Base-by-base conservation (phyloP, 306 rosid species). In the Echinosophora koreensis region DNA sequence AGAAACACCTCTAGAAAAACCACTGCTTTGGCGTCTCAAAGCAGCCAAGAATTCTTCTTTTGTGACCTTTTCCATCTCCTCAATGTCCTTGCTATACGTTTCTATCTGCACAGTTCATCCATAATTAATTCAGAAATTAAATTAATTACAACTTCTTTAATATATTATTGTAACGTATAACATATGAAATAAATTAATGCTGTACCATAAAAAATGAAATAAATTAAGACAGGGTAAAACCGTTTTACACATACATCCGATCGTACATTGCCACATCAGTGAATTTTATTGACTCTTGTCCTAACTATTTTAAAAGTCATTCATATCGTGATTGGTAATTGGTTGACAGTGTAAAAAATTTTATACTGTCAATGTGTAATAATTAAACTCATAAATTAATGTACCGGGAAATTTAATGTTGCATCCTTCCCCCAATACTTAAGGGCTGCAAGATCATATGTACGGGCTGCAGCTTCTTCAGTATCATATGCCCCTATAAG, bases 401-500 rank as follows among this genome's bases (percentile, higher is more conserved):
- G 3, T 92, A 96, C 99, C 89, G 94, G 84, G 10, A 92, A 91
- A 87, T 96, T 96, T 84, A 96, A 82, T 39, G 78, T 87, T 49
- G 99, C 85, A 4, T 65, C 82, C 0, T 90, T 84, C 2, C 99
- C 98, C 99, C 99, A 92, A 64, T 96, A 92, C 56, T 92, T 96
- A 0, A 96, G 98, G 49, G 99, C 98, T 54, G 98, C 99, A 17
- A 96, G 98, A 76, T 96, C 99, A 46, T 96, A 92, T 22, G 97
- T 89, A 46, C 87, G 97, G 2, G 97, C 99, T 1, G 99, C 99
- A 51, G 91, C 89, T 65, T 92, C 97, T 82, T 96, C 99, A 44
- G 78, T 85, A 35, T 92, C 96, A 79, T 92, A 92, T 13, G 98
- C 98, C 41, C 99, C 99, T 96, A 10, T 4, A 32, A 5, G 5